Evolutionary conservation across 352 stramenopile species (phyloP).

Genomic region (Pythium phragmitis): DNA sequence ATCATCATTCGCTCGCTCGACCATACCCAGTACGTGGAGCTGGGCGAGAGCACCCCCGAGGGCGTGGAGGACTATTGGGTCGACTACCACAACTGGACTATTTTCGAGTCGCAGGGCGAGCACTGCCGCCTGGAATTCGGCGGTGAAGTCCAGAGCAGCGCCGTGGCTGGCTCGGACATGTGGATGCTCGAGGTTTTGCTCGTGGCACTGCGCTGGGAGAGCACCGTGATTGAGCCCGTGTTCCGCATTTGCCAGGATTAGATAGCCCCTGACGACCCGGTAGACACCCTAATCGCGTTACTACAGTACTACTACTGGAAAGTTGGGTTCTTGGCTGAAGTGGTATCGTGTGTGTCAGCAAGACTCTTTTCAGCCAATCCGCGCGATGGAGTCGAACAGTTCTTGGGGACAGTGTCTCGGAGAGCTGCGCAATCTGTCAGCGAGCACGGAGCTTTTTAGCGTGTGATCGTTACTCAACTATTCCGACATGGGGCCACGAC

Average conservation of each 20-base stretch:
- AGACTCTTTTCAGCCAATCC: too few species aligned
- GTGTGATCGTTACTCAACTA: too few species aligned
- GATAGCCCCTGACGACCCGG: neutral
- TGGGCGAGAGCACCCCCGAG: neutral
- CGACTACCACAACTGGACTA: constrained; percentile 27
- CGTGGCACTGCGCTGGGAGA: constrained; percentile 25
- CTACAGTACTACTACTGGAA: too few species aligned
- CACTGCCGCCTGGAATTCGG: constrained; percentile 22
- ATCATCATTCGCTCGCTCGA: constrained; percentile 24
- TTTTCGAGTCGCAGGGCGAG: constrained; percentile 18
- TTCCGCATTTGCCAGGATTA: constrained; percentile 21
- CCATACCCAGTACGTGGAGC: neutral
- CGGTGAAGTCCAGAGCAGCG: constrained; percentile 20
- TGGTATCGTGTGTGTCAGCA: too few species aligned
- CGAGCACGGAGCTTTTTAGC: neutral
- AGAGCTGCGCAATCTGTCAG: too few species aligned
- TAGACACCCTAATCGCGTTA: too few species aligned
- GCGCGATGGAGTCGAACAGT: too few species aligned
- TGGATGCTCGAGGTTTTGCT: constrained; percentile 32
- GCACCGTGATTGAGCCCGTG: constrained; percentile 9
- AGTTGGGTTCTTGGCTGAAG: too few species aligned
- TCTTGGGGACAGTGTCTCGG: too few species aligned
- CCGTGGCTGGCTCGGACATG: constrained; percentile 10
- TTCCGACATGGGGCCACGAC: constrained; percentile 6
- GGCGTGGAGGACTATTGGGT: constrained; percentile 26